These are phyloP conservation scores for Beauveria bassiana DNA, from an alignment of 2,329 filamentous ascomycete genomes.

Conservation along the genomic window DNA sequence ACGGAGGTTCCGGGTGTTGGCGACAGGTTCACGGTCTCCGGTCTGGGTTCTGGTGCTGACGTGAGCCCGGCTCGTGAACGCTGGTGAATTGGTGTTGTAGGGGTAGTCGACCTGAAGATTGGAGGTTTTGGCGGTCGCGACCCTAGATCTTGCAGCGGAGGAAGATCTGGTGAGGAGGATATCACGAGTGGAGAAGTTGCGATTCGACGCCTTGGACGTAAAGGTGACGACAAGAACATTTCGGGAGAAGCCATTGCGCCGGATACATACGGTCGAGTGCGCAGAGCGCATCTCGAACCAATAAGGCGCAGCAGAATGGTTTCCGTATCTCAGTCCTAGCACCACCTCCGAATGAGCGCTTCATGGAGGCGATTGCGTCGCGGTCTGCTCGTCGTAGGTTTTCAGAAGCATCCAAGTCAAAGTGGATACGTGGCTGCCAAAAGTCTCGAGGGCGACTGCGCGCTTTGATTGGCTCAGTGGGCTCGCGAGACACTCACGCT, in stretches of 20 bases:
- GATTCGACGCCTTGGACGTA: conserved; percentile 24
- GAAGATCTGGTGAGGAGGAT: conserved; percentile 50
- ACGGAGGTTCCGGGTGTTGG: background rate
- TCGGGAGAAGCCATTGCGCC: conserved; percentile 27
- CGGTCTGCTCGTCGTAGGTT: background rate
- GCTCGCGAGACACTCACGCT: conserved; percentile 24
- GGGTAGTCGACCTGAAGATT: background rate
- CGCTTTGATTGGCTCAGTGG: background rate
- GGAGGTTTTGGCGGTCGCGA: conserved; percentile 21
- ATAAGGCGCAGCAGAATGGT: conserved; percentile 10
- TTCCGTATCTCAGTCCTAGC: background rate
- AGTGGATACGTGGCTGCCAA: background rate
- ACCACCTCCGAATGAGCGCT: background rate
- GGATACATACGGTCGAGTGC: conserved; percentile 27
- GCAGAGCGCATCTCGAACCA: conserved; percentile 38
- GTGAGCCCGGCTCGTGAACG: background rate
- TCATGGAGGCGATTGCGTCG: background rate
- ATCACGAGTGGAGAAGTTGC: conserved; percentile 23
- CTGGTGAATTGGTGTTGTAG: background rate
- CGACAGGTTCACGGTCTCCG: background rate
- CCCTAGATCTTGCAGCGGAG: conserved; percentile 42
- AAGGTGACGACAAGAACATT: conserved; percentile 23
- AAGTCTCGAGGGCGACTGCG: conserved; percentile 1
- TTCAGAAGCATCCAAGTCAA: background rate
- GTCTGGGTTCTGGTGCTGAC: background rate